These are phyloP conservation scores for Ogataea methanolica DNA, from an alignment of 805 yeast species.

Conservation along the genomic window DNA sequence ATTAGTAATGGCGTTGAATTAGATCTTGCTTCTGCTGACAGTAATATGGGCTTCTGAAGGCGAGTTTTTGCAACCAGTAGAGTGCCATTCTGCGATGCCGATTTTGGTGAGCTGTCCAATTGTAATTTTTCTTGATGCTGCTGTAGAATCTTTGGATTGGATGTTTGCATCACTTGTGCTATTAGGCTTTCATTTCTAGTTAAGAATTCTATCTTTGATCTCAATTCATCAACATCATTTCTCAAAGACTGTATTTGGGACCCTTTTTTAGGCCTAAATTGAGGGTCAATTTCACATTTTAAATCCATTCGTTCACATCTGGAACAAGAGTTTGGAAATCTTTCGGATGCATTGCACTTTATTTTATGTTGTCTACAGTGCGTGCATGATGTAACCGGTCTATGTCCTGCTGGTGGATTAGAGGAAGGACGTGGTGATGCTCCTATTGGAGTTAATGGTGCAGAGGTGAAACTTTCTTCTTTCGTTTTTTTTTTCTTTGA, in stretches of 20 bases:
- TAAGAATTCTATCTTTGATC: slow-evolving; percentile 63
- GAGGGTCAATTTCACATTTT: slow-evolving; percentile 85
- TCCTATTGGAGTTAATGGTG: neutral
- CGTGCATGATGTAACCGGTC: slow-evolving; percentile 91
- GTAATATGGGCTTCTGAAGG: slow-evolving; percentile 37
- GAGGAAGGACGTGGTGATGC: slow-evolving; percentile 7
- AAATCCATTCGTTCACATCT: slow-evolving; percentile 78
- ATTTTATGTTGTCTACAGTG: slow-evolving; percentile 94
- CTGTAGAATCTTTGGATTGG: slow-evolving; percentile 6
- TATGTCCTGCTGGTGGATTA: slow-evolving; percentile 45
- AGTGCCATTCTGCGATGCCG: neutral
- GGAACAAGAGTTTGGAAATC: slow-evolving; percentile 76
- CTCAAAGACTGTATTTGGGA: slow-evolving; percentile 80
- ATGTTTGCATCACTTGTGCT: slow-evolving; percentile 54
- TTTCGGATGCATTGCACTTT: slow-evolving; percentile 84
- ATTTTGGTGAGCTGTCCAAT: neutral
- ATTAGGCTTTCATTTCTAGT: slow-evolving; percentile 63
- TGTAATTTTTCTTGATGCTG: neutral
- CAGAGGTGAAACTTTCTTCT: neutral
- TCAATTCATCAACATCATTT: slow-evolving; percentile 79
- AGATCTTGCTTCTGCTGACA: slow-evolving; percentile 29
- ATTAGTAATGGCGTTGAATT: slow-evolving; percentile 33
- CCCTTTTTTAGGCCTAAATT: slow-evolving; percentile 87
- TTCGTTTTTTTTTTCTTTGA: neutral
- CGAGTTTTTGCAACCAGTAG: slow-evolving; percentile 35